Base-by-base conservation (phyloP, 352 stramenopile genomes). In the Pythium rhizo-oryzae region DNA sequence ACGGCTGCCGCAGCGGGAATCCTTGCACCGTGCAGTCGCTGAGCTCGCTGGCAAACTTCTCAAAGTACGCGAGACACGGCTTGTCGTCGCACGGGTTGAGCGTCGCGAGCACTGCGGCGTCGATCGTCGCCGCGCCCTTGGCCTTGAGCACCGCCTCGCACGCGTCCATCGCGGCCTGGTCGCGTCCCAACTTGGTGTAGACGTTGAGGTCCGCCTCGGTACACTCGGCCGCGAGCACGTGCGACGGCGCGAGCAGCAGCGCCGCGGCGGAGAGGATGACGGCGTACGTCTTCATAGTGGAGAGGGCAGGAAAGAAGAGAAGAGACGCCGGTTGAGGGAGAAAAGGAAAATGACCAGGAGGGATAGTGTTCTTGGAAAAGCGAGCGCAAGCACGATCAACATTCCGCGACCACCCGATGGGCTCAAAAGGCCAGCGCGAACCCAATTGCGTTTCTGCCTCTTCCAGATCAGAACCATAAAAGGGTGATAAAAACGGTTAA, bases 61-160 rank as follows among this genome's bases (percentile, higher is more conserved):
- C 50, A 43, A 24, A 53, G 30, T 46, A 64, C 43, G 41, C 58
- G 28, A 64, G 18, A 28, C 58, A 64, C 43, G 41, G 13, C 12
- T 18, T 3, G 24, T 62, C 55, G 37, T 52, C 24, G 41, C 55
- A 62, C 41, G 55, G 37, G 55, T 62, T 62, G 6, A 62, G 41
- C 9, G 15, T 39, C n/a, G 55, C 55, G 21, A 62, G 37, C 41
- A 37, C 46, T 4, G 33, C 18, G 2, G 41, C 55, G 23, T 62
- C 55, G 21, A 51, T 8, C 15, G n/a, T 52, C 23, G 55, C 39
- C 4, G n/a, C 37, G 15, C 11, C 41, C 8, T 49, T 49, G 41
- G 4, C 41, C 41, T 49, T 49, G 18, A 49, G 41, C 41, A 49
- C 8, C 18, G 41, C 41, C 19, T 8, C 41, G 19, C 41, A 49